Base-by-base conservation (phyloP, 345 rosid species). In the Erysimum cheiranthoides region DNA sequence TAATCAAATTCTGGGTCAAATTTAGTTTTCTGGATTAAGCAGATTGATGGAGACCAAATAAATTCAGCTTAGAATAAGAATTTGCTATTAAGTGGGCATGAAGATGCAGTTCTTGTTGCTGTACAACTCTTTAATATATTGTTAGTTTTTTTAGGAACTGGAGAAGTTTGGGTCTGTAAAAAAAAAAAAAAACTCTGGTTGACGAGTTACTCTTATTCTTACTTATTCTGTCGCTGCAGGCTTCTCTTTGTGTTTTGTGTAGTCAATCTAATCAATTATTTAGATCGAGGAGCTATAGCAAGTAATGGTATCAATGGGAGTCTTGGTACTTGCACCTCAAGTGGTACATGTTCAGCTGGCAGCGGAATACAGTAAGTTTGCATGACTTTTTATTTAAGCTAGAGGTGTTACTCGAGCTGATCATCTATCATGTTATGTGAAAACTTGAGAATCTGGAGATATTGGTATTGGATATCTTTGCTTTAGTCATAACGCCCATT, bases 301-400 rank as follows among this genome's bases (percentile, higher is more conserved):
- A 94, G 98, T 82, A 94, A 94, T 73, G 98, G 98, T 76, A 89
- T 94, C 63, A 94, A 94, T 73, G 98, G 98, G 47, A 90, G 92
- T 77, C 84, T 51, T 18, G 71, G 77, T 68, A 75, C 83, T 18
- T 94, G 97, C 85, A 71, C 92, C 21, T 73, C 84, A 31, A 81
- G 65, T 81, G 93, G 93, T 61, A 88, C 84, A 38, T 94, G 98
- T 83, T 84, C 87, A 53, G 39, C 89, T 56, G 98, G 95, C 52
- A 86, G 80, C 32, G 97, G 97, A 74, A 92, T 94, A 71, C 98
- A 94, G 98, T 94, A 92, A 87, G 98, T 81, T 80, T 59, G 45
- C 9, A 54, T 76, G 14, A 50, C 0, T 46, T 50, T 39, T 50
- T 7, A 0, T 63, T 17, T 62, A 39, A 38, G 36, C 50, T 52